Base-by-base conservation (phyloP, 495 filamentous ascomycete species). In the Aspergillus nidulans region DNA sequence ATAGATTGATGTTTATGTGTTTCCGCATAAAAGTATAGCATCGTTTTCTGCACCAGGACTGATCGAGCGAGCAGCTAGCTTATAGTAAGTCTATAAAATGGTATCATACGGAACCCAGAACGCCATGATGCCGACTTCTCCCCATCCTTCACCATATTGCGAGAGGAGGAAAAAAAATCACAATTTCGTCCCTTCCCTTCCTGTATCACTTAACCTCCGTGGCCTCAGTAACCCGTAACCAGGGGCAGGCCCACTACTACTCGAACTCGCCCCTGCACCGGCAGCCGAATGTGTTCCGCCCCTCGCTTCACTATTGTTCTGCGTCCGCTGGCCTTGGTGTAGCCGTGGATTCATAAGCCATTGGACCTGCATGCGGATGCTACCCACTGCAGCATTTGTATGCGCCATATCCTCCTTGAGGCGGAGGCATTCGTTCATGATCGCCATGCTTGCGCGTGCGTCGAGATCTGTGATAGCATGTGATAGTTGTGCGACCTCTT, bases 391-490 rank as follows among this genome's bases (percentile, higher is more conserved):
- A 6, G 85, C 84, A 51, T 83, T 85, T 0, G 81, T 81, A 51
- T 85, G 82, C 1, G 83, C 77, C 69, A 87, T 78, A 53, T 89
- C 85, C 59, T 89, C 86, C 52, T 86, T 83, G 44, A 79, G 75
- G 6, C 84, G 80, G 25, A 88, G 71, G 36, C 73, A 83, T 65
- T 88, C 85, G 63, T 85, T 88, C 73, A 89, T 79, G 47, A 84
- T 73, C 51, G 84, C 76, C 84, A 88, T 85, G 63, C 76, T 85
- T 24, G 82, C 80, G 20, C 83, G 78, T 10, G 80, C 81, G 56
- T 89, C 86, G 41, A 86, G 73, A 20, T 87, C 84, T 4, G 74
- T 75, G 21, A 85, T 68, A n/a, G 76, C 77, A 20, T 78, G 77
- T 0, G 77, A 79, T 45, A 88, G 64, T 40, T 82, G 77, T 21